Evolutionary conservation across 352 stramenopile genomes (phyloP), one percentile per base, ranked within the genome.

Genomic region (Phytophthora rubi): DNA sequence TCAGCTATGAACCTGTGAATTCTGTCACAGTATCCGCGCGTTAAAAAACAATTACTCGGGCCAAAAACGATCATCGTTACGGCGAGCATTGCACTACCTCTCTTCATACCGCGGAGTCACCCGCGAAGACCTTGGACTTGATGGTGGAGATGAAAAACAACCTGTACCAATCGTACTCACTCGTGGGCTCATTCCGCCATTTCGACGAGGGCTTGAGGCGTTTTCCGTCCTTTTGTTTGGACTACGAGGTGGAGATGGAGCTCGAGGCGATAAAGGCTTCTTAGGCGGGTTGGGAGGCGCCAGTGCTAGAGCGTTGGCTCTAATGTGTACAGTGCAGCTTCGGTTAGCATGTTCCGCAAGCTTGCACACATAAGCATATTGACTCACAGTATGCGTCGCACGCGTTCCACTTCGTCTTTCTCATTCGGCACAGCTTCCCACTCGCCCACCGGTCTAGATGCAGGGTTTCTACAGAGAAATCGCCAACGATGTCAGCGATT

Each of bases 1-100:
- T 93, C 81, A 32, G 73, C 71, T 26, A 95, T 66, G 13, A 93
- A 71, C 9, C 62, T 53, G 8, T 80, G 62, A 55, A 95, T 88
- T 37, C 85, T 93, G 49, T 13, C 23, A 56, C 9, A 53, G 21
- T 32, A 48, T 6, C 33, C 26, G 21, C 33, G 39, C 8, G 39
- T 47, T 75, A 26, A 26, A 26, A 26, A 26, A 26, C 2, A 26
- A 26, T 26, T 26, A 3, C 23, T 26, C 23, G 23, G 2, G 23
- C 23, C 23, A 26, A 26, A 26, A 26, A 26, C 23, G 23, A 1
- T 26, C 23, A 26, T 26, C 23, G 2, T 26, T 26, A 3, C 2
- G 23, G 23, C 23, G 23, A 26, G 23, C 23, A 26, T 26, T 26
- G 23, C 2, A 26, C 23, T 44, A 72, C 71, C 54, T 77, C 4